Base-by-base conservation (phyloP, 768 basidiomycete genomes). In the Lentinula sp. region DNA sequence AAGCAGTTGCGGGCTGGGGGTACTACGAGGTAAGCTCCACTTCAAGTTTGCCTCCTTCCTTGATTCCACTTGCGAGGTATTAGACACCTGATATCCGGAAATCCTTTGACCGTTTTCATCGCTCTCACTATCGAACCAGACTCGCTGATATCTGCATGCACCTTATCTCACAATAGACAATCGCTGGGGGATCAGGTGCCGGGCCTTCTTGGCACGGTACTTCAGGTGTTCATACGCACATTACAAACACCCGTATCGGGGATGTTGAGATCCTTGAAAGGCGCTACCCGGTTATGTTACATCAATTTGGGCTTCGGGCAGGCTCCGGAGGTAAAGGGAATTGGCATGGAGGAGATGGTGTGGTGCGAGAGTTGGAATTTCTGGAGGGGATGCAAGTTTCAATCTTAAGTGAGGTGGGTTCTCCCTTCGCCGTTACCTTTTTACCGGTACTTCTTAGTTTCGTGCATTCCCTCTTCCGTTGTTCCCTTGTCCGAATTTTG, bases 221-320 rank as follows among this genome's bases (percentile, higher is more conserved):
- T 15, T 91, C 91, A 28, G 95, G 95, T 6, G 91, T 96, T 2
- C 95, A 96, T 71, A 94, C 93, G 1, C 92, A 95, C 68, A 94
- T 94, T 66, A 95, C 95, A 0, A 95, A 94, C 71, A 94, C 93
- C 9, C 85, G 93, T 10, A 95, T 95, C 46, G 93, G 93, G 21
- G 95, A 98, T 66, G 88, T 95, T 39, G 95, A 98, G 70, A 89
- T 96, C 67, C 80, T 98, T 39, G 95, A 98, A 70, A 84, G 95
- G 52, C 85, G 95, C 48, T 98, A 97, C 71, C 95, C 95, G 0
- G 86, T 96, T n/a, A 76, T 97, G 65, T 65, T 98, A 15, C 91
- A 90, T 69, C 85, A 83, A 67, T 97, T 97, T 70, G 89, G 86
- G 5, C 70, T 94, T 50, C 83, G 93, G 23, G 69, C 78, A 15